Evolutionary conservation across 2,329 filamentous ascomycete species (phyloP).

Genomic region (Aureobasidium sp.): DNA sequence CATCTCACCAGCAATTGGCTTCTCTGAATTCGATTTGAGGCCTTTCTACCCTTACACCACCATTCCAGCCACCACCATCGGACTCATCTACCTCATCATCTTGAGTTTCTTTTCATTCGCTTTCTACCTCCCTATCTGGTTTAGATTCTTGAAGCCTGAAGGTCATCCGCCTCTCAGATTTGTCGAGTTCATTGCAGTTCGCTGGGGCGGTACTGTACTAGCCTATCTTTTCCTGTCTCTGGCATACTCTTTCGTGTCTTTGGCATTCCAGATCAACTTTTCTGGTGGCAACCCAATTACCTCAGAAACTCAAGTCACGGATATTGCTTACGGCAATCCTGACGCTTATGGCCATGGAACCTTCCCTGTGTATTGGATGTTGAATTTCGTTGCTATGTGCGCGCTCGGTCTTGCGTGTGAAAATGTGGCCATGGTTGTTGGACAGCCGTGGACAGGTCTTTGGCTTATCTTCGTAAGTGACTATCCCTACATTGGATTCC

Average conservation of each 20-base stretch:
- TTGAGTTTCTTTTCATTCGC: conserved; percentile 60
- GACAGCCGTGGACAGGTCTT: conserved; percentile 53
- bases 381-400: conserved; percentile 56
- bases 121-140: conserved; percentile 59
- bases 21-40: conserved; percentile 51
- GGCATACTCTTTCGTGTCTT: conserved; percentile 55
- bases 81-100: conserved; percentile 61
- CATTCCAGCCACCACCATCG: conserved; percentile 54
- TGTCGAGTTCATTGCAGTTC: conserved; percentile 52
- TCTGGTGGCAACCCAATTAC: conserved; percentile 36
- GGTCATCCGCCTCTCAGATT: conserved; percentile 53
- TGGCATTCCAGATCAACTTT: conserved; percentile 59
- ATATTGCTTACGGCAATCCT: conserved; percentile 34
- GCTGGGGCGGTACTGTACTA: conserved; percentile 48
- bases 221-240: conserved; percentile 58
- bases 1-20: conserved; percentile 50
- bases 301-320: conserved; percentile 35
- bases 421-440: conserved; percentile 58
- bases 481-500: neutral
- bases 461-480: conserved; percentile 52
- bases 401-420: conserved; percentile 58
- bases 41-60: conserved; percentile 47
- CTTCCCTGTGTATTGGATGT: conserved; percentile 49
- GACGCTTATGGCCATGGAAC: conserved; percentile 51
- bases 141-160: conserved; percentile 47